A percentile compares a stretch with the other conserved stretches of the same genome.
Conservation (phyloP, 1,284 basidiomycete species). For the Fomitiporia mediterranea region DNA sequence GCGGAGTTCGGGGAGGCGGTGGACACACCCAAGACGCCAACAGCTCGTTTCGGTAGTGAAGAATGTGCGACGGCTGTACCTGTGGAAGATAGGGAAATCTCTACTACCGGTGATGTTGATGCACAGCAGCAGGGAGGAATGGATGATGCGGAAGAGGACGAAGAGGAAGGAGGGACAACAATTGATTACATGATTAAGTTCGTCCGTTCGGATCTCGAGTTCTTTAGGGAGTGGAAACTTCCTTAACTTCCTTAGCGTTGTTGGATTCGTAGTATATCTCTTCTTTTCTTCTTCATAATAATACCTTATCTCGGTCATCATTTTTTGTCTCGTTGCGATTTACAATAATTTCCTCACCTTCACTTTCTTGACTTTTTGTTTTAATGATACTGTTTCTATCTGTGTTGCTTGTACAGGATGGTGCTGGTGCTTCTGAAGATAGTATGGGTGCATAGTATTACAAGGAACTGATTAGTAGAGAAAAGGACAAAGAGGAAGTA, state of each 20-base stretch:
- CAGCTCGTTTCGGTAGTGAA: neutral
- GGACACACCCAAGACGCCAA: conserved; percentile 21
- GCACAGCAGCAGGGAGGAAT: too few relatives aligned
- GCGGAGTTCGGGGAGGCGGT: conserved; percentile 61
- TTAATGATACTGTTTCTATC: neutral
- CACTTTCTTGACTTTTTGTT: neutral
- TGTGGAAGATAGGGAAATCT: too few relatives aligned
- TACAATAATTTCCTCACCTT: neutral
- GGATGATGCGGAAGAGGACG: conserved; percentile 37
- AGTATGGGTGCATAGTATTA: too few relatives aligned
- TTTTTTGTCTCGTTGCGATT: neutral
- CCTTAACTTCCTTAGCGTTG: conserved; percentile 29
- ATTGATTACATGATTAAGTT: conserved; percentile 86
- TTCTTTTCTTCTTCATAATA: neutral
- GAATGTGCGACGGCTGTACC: conserved; percentile 7
- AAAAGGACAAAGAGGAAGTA: too few relatives aligned
- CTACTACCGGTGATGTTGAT: too few relatives aligned
- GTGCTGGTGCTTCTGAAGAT: too few relatives aligned
- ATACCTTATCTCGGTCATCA: neutral
- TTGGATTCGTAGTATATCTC: neutral
- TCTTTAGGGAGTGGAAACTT: conserved; percentile 70
- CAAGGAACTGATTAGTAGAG: too few relatives aligned
- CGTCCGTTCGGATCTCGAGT: conserved; percentile 72
- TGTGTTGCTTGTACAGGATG: neutral
- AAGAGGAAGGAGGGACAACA: conserved; percentile 61